phyloP scores from a whole-genome alignment of 1,284 basidiomycete species.

The Tremellales sp. region DNA sequence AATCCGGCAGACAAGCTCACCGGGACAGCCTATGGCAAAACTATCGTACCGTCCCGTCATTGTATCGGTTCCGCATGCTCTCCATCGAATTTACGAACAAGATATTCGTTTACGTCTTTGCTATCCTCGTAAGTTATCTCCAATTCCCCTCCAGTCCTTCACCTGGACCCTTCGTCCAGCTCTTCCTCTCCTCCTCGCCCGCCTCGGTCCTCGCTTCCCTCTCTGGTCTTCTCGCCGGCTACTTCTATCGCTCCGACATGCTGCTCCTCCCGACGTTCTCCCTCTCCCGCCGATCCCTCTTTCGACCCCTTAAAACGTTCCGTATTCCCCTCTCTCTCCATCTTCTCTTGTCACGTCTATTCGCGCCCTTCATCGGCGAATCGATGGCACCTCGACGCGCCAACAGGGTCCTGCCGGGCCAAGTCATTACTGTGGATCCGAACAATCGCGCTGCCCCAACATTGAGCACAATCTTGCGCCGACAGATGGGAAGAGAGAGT shows the following conservation, averaged over 20 bases:
- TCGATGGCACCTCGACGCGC: slow-evolving; percentile 55
- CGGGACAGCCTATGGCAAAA: slow-evolving; percentile 68
- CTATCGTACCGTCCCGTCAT: slow-evolving; percentile 66
- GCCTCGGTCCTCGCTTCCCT: slow-evolving; percentile 59
- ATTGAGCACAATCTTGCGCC: background rate
- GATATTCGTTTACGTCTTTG: slow-evolving; percentile 63
- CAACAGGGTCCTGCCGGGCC: slow-evolving; percentile 60
- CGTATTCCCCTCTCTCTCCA: slow-evolving; percentile 62
- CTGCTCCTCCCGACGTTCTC: slow-evolving; percentile 51
- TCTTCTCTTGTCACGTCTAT: slow-evolving; percentile 54
- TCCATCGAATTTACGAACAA: slow-evolving; percentile 73
- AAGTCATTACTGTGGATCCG: no score
- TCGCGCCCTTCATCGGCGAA: slow-evolving; percentile 64
- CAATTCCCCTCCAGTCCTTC: background rate
- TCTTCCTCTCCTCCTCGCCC: slow-evolving; percentile 64
- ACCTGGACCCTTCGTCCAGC: slow-evolving; percentile 49
- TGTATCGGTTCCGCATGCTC: slow-evolving; percentile 71
- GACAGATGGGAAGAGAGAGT: slow-evolving; percentile 6
- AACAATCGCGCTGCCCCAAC: slow-evolving; percentile 11
- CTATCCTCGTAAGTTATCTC: slow-evolving; percentile 55
- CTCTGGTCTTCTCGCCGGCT: slow-evolving; percentile 67
- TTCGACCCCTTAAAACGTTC: slow-evolving; percentile 60
- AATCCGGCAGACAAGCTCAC: background rate
- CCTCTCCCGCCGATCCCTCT: slow-evolving; percentile 25
- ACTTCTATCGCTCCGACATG: slow-evolving; percentile 71